Evolutionary conservation across 768 basidiomycete genomes (phyloP).

Genomic region (Goffeauzyma gilvescens): DNA sequence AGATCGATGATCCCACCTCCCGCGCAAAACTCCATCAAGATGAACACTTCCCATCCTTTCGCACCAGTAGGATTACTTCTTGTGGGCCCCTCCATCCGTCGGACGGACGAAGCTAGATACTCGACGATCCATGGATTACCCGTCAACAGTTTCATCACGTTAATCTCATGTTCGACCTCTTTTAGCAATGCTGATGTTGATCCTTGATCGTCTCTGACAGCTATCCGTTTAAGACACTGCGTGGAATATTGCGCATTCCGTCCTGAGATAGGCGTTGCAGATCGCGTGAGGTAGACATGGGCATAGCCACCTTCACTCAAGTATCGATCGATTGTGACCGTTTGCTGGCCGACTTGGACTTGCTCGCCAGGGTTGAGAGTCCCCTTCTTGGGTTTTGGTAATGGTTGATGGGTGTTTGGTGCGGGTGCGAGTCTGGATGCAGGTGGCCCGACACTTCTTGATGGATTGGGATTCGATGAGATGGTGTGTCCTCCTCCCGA

Average conservation of each 20-base stretch:
- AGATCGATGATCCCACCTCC: constrained; percentile 98
- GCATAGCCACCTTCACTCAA: constrained; percentile 97
- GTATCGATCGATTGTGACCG: constrained; percentile 81
- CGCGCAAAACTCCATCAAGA: constrained; percentile 94
- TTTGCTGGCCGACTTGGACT: constrained; percentile 61
- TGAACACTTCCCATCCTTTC: constrained; percentile 72
- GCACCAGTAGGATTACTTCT: constrained; percentile 35
- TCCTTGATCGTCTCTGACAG: constrained; percentile 72
- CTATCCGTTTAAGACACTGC: constrained; percentile 93
- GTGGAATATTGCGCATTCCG: constrained; percentile 40
- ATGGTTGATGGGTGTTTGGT: too few species aligned
- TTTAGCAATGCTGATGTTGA: constrained; percentile 72
- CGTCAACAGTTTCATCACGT: constrained; percentile 63
- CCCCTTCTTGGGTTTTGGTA: constrained; percentile 21
- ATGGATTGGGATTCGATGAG: too few species aligned
- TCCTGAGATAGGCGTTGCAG: constrained; percentile 55
- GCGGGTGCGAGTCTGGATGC: too few species aligned
- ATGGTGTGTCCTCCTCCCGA: too few species aligned
- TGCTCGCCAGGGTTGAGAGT: constrained; percentile 49
- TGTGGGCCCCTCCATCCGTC: constrained; percentile 69
- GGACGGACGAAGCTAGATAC: constrained; percentile 37
- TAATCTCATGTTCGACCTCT: constrained; percentile 93
- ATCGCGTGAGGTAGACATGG: constrained; percentile 86
- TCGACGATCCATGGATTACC: constrained; percentile 7
- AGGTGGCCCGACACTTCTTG: too few species aligned